These are phyloP conservation scores for Neoascochyta sp. DNA, from an alignment of 2,329 filamentous ascomycete genomes.

Conservation along the genomic window DNA sequence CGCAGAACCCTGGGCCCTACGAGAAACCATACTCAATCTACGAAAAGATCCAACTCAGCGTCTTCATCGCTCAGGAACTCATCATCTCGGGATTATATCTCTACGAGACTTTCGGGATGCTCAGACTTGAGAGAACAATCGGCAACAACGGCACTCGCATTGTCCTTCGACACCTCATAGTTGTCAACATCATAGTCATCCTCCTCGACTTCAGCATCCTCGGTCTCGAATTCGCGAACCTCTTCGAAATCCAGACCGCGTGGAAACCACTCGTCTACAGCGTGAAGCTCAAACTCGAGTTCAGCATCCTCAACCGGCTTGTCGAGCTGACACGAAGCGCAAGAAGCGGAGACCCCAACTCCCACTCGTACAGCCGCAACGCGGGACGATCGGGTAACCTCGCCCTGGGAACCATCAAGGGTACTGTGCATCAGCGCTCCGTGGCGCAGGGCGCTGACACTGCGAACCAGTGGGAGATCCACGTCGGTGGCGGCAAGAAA, in stretches of 20 bases:
- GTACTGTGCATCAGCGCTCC: conserved; percentile 4
- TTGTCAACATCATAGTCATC: conserved; percentile 21
- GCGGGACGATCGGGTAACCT: conserved; percentile 6
- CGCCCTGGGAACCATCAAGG: conserved; percentile 12
- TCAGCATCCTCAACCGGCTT: conserved; percentile 47
- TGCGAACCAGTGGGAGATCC: conserved; percentile 12
- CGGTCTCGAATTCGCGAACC: conserved; percentile 16
- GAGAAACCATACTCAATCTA: conserved; percentile 33
- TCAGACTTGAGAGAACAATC: conserved; percentile 12
- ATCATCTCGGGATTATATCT: conserved; percentile 46
- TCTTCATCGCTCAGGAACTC: conserved; percentile 39
- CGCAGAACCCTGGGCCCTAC: conserved; percentile 26
- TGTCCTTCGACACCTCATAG: conserved; percentile 17
- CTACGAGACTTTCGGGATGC: conserved; percentile 42
- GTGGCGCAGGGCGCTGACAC: conserved; percentile 8
- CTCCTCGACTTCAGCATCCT: conserved; percentile 21
- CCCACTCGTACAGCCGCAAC: conserved; percentile 9
- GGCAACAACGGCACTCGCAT: conserved; percentile 11
- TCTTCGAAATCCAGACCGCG: conserved; percentile 21
- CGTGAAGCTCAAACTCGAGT: conserved; percentile 51
- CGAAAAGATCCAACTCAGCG: conserved; percentile 42
- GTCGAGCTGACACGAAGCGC: conserved; percentile 12
- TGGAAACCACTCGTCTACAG: conserved; percentile 42
- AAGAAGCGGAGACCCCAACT: conserved; percentile 6
- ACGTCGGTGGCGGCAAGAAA: conserved; percentile 10